Evolutionary conservation across 768 basidiomycete species (phyloP).

Genomic region (Tylopilus vinaceipallidus): DNA sequence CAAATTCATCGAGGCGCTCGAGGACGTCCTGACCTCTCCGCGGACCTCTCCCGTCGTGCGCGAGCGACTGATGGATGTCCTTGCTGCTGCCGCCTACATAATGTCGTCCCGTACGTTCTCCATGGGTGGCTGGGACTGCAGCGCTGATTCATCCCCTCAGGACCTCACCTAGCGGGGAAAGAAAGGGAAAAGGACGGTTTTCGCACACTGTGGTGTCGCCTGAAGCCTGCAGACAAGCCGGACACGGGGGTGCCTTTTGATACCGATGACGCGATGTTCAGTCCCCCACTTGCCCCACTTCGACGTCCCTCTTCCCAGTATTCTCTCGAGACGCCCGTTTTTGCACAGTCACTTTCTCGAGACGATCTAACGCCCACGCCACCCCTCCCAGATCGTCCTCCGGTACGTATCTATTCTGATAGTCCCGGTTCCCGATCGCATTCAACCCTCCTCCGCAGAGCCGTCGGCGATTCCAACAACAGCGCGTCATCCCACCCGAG

Average conservation of each 20-base stretch:
- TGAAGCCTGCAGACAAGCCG: slow-evolving; percentile 78
- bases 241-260: slow-evolving; percentile 83
- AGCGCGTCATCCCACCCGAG: slow-evolving; percentile 63
- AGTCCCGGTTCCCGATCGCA: neutral
- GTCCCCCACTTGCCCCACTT: slow-evolving; percentile 48
- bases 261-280: slow-evolving; percentile 77
- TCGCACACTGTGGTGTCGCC: slow-evolving; percentile 72
- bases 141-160: slow-evolving; percentile 11
- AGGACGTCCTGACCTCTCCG: slow-evolving; percentile 62
- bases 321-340: slow-evolving; percentile 36
- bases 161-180: slow-evolving; percentile 20
- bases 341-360: slow-evolving; percentile 35
- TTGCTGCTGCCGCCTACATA: slow-evolving; percentile 75
- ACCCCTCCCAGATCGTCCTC: slow-evolving; percentile 24
- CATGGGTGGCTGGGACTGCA: no score
- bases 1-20: slow-evolving; percentile 78
- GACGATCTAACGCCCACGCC: slow-evolving; percentile 27
- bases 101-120: slow-evolving; percentile 25
- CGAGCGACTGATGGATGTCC: slow-evolving; percentile 75
- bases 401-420: slow-evolving; percentile 12
- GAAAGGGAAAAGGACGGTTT: slow-evolving; percentile 52
- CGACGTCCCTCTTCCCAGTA: slow-evolving; percentile 31
- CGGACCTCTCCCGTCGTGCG: slow-evolving; percentile 77
- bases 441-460: slow-evolving; percentile 6
- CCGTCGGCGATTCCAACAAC: slow-evolving; percentile 22